Percentiles rank a stretch among this genome's conserved stretches.
phyloP scores from a whole-genome alignment of 352 stramenopile species.

The Achlya hypogyna region DNA sequence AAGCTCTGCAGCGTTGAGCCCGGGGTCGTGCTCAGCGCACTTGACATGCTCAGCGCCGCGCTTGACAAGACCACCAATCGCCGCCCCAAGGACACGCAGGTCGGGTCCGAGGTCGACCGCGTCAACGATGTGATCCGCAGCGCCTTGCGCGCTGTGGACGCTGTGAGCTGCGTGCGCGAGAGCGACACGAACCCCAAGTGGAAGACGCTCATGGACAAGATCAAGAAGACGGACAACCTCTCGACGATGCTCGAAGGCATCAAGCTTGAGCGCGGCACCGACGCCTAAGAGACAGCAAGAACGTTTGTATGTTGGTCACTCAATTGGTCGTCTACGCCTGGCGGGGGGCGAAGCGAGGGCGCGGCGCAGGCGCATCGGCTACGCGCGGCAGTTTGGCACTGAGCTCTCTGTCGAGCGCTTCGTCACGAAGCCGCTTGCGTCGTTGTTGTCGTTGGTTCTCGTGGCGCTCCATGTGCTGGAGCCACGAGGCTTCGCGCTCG shows the following conservation, averaged over 20 bases:
- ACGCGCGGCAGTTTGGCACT: too few relatives aligned
- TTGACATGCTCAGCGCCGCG: constrained; percentile 86
- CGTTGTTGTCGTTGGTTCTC: too few relatives aligned
- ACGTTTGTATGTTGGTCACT: neutral
- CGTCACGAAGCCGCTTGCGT: too few relatives aligned
- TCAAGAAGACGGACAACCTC: constrained; percentile 19
- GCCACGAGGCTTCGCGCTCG: too few relatives aligned
- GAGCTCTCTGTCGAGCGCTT: too few relatives aligned
- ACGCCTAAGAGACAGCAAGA: too few relatives aligned
- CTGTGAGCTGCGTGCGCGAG: constrained; percentile 60
- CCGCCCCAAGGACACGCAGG: constrained; percentile 92
- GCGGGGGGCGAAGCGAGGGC: too few relatives aligned
- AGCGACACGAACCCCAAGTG: constrained; percentile 61
- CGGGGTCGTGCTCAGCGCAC: constrained; percentile 67
- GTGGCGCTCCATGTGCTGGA: too few relatives aligned
- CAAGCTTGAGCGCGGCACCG: constrained; percentile 3
- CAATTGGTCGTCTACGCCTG: too few relatives aligned
- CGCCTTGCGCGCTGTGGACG: constrained; percentile 82
- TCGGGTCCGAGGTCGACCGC: constrained; percentile 92
- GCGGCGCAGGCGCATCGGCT: too few relatives aligned
- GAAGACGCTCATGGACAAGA: constrained; percentile 17
- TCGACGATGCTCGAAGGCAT: constrained; percentile 18
- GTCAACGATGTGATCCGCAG: constrained; percentile 95
- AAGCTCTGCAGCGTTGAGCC: constrained; percentile 86
- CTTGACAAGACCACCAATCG: constrained; percentile 95